phyloP scores from a whole-genome alignment of 108 stramenopile species.

The Aureococcus anophagefferens region DNA sequence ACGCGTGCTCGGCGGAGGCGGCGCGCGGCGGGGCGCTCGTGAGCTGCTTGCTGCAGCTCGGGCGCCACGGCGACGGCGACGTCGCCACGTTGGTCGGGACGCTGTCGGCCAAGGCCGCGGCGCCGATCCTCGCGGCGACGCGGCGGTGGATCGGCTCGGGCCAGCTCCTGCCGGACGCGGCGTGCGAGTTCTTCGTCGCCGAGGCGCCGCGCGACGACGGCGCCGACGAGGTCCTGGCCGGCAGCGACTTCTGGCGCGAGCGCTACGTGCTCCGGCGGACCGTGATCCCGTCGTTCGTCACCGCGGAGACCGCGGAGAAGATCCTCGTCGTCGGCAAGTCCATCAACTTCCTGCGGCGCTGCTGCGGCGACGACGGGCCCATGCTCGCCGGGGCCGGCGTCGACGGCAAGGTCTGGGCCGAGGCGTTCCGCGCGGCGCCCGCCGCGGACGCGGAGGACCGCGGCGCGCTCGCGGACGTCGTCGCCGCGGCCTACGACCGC shows the following conservation, averaged over 20 bases:
- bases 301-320: constrained; percentile 16
- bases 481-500: background rate
- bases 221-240: too few species aligned
- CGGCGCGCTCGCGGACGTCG: background rate
- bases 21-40: constrained; percentile 27
- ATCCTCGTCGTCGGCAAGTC: constrained; percentile 30
- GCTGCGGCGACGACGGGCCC: constrained; percentile 19
- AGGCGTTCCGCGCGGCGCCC: too few species aligned
- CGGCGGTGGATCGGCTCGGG: constrained; percentile 30
- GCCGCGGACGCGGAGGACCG: background rate
- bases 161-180: constrained; percentile 26
- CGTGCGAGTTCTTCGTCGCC: constrained; percentile 2
- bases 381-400: background rate
- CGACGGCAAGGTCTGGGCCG: background rate
- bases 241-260: background rate
- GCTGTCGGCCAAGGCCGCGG: constrained; percentile 21
- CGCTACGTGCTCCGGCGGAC: constrained; percentile 19
- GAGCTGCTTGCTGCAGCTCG: constrained; percentile 17
- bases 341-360: constrained; percentile 33
- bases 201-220: too few species aligned
- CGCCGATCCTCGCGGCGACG: constrained; percentile 22
- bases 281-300: constrained; percentile 28
- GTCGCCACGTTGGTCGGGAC: constrained; percentile 17
- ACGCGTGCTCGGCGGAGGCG: background rate
- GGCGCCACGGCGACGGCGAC: constrained; percentile 27